These are phyloP conservation scores for Clonostachys solani DNA, from an alignment of 2,329 filamentous ascomycete species.

Conservation along the genomic window DNA sequence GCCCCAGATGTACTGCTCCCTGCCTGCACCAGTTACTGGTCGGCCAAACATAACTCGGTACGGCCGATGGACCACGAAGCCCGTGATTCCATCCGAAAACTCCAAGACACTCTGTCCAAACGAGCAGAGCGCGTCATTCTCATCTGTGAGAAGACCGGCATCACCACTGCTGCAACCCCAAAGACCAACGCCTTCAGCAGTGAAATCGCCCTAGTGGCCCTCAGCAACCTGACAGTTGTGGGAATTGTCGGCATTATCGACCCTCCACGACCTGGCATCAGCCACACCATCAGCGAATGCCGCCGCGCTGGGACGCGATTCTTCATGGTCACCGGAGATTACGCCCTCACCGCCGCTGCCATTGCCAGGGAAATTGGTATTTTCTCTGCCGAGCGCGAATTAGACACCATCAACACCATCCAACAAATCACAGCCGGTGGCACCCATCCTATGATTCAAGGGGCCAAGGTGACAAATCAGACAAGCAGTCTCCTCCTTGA, in stretches of 20 bases:
- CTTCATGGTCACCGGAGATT: constrained; percentile 44
- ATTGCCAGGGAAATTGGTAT: constrained; percentile 64
- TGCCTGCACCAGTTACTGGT: constrained; percentile 28
- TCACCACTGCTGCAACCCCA: constrained; percentile 11
- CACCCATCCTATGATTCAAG: background rate
- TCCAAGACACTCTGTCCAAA: constrained; percentile 32
- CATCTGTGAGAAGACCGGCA: constrained; percentile 29
- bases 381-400: constrained; percentile 44
- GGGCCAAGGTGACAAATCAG: constrained; percentile 12
- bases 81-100: constrained; percentile 21
- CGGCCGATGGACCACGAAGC: constrained; percentile 24
- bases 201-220: constrained; percentile 34
- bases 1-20: constrained; percentile 45
- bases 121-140: constrained; percentile 39
- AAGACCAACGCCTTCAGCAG: constrained; percentile 44
- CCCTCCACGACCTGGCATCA: constrained; percentile 36
- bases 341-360: constrained; percentile 55
- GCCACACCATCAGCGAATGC: constrained; percentile 31
- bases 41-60: constrained; percentile 18
- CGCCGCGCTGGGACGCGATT: constrained; percentile 38
- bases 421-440: constrained; percentile 1
- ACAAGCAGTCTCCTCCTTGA: constrained; percentile 36
- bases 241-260: constrained; percentile 49
- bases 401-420: constrained; percentile 22
- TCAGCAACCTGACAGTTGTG: constrained; percentile 38